Percentiles rank a stretch among this genome's conserved stretches.
Evolutionary conservation across 208 protist genomes (phyloP).

Genomic region (Leishmania lainsoni): DNA sequence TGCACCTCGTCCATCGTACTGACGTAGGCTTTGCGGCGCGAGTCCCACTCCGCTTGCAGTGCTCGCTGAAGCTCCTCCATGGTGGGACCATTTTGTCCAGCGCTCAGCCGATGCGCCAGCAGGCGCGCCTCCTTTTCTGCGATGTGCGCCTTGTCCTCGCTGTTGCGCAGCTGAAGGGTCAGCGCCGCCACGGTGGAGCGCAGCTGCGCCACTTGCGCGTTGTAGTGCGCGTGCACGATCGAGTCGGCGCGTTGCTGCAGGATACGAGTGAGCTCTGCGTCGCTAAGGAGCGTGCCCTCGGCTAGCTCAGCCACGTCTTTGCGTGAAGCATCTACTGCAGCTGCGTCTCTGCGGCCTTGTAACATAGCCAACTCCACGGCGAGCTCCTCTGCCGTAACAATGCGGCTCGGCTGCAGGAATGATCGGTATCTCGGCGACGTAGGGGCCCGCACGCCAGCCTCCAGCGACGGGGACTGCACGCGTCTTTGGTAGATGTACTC

Average conservation of each 20-base stretch:
- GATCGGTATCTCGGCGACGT: slow-evolving; percentile 42
- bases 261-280: slow-evolving; percentile 10
- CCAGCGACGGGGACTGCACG: slow-evolving; percentile 12
- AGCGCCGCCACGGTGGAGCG: slow-evolving; percentile 32
- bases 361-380: slow-evolving; percentile 68
- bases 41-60: slow-evolving; percentile 18
- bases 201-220: slow-evolving; percentile 22
- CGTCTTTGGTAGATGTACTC: slow-evolving; percentile 46
- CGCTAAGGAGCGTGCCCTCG: neutral
- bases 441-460: neutral
- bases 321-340: neutral
- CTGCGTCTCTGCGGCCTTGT: slow-evolving; percentile 6
- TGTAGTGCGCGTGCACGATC: slow-evolving; percentile 24
- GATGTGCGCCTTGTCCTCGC: slow-evolving; percentile 31
- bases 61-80: slow-evolving; percentile 2
- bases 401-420: slow-evolving; percentile 29
- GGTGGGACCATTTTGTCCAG: neutral
- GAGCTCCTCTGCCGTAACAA: slow-evolving; percentile 66
- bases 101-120: slow-evolving; percentile 17
- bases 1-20: slow-evolving; percentile 15
- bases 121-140: slow-evolving; percentile 46
- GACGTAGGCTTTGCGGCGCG: slow-evolving; percentile 22
- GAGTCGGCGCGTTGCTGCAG: slow-evolving; percentile 26
- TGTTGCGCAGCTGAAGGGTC: slow-evolving; percentile 32
- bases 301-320: no score